Evolutionary conservation across 2,329 filamentous ascomycete species (phyloP).

Genomic region (Cercospora sojina): DNA sequence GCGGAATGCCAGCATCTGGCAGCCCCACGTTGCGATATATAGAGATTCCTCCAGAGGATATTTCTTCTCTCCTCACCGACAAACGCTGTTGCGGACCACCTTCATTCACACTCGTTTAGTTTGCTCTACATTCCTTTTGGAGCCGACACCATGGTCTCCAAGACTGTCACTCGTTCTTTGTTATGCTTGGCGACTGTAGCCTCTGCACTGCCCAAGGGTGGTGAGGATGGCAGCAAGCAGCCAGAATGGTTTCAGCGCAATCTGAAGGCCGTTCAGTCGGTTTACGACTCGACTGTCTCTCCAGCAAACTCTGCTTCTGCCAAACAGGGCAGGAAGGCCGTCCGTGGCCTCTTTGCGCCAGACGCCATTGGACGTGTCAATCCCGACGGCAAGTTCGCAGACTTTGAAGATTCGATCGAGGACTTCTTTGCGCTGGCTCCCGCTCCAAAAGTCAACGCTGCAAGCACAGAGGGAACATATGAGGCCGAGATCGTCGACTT

Average conservation of each 20-base stretch:
- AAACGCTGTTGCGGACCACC: constrained; percentile 14
- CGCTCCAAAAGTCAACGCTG: constrained; percentile 28
- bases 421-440: constrained; percentile 49
- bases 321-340: constrained; percentile 36
- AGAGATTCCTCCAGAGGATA: constrained; percentile 9
- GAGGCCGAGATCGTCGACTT: constrained; percentile 30
- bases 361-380: constrained; percentile 44
- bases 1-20: constrained; percentile 6
- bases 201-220: constrained; percentile 15
- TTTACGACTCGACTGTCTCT: constrained; percentile 46
- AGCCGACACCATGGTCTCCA: constrained; percentile 17
- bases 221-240: constrained; percentile 6
- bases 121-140: constrained; percentile 13
- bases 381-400: constrained; percentile 46
- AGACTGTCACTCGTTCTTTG: constrained; percentile 22
- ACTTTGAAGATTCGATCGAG: constrained; percentile 46
- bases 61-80: constrained; percentile 11
- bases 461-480: constrained; percentile 26
- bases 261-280: constrained; percentile 40
- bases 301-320: constrained; percentile 43
- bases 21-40: constrained; percentile 16
- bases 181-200: constrained; percentile 18
- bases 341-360: constrained; percentile 43
- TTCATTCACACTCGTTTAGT: constrained; percentile 19
- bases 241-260: constrained; percentile 35